Evolutionary conservation across 1,284 basidiomycete species (phyloP).

Genomic region (Ceratorhiza oryzae-sativae): DNA sequence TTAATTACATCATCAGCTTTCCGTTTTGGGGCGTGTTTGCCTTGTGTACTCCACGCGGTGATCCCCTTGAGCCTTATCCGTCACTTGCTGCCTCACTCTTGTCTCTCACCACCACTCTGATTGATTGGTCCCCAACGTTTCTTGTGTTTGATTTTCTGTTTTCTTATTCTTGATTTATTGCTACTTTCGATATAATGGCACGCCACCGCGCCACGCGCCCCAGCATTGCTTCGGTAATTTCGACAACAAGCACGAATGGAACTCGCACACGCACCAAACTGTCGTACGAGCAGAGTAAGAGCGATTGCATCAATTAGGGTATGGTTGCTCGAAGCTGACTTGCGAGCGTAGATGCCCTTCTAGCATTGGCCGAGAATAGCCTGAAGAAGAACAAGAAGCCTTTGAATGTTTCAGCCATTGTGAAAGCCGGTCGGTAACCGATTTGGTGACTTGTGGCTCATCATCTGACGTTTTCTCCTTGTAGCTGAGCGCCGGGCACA

Average conservation of each 20-base stretch:
- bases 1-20: constrained; percentile 16
- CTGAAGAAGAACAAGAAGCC: constrained; percentile 24
- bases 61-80: constrained; percentile 32
- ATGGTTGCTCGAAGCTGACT: constrained; percentile 4
- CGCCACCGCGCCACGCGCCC: constrained; percentile 31
- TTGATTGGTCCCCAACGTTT: not conserved
- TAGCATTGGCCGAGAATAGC: constrained; percentile 20
- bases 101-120: constrained; percentile 18
- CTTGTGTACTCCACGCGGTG: constrained; percentile 32
- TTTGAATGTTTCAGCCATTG: constrained; percentile 28
- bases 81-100: constrained; percentile 12
- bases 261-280: constrained; percentile 27
- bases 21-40: constrained; percentile 4
- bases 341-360: constrained; percentile 16
- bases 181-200: constrained; percentile 20
- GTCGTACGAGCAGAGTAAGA: constrained; percentile 34
- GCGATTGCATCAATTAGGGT: too few species aligned
- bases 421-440: constrained; percentile 9
- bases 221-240: constrained; percentile 27
- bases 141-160: not conserved
- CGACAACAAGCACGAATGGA: constrained; percentile 25
- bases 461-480: not conserved
- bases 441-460: not conserved
- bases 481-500: constrained; percentile 27
- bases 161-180: constrained; percentile 28